These are phyloP conservation scores for Chytriomyces confervae DNA, from an alignment of 192 early-diverging fungal genomes.

Conservation along the genomic window DNA sequence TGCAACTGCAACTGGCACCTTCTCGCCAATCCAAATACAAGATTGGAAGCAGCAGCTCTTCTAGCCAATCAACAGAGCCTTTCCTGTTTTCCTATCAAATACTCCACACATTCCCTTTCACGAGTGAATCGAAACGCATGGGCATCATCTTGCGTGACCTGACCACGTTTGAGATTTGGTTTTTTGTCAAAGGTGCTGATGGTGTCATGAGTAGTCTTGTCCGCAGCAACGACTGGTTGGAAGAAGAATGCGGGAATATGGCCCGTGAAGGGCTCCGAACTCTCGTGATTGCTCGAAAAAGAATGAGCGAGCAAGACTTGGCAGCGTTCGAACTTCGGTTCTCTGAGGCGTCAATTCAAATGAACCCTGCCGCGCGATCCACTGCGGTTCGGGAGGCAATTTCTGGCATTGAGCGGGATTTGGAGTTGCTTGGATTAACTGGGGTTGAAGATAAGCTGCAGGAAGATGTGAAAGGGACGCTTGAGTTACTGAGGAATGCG, in stretches of 20 bases:
- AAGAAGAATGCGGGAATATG: slow-evolving; percentile 98
- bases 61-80: slow-evolving; percentile 15
- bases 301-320: slow-evolving; percentile 69
- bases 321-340: slow-evolving; percentile 35
- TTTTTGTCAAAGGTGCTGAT: slow-evolving; percentile 95
- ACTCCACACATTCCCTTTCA: slow-evolving; percentile 96
- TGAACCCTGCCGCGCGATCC: slow-evolving; percentile 55
- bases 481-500: slow-evolving; percentile 89
- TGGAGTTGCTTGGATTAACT: slow-evolving; percentile 90
- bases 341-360: slow-evolving; percentile 40
- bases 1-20: slow-evolving; percentile 9
- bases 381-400: slow-evolving; percentile 72
- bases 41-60: slow-evolving; percentile 47
- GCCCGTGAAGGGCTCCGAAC: slow-evolving; percentile 94
- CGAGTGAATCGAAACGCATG: slow-evolving; percentile 97
- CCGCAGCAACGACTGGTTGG: slow-evolving; percentile 93
- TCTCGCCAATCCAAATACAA: slow-evolving; percentile 60
- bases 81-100: slow-evolving; percentile 68
- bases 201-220: slow-evolving; percentile 88
- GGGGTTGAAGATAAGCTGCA: slow-evolving; percentile 97
- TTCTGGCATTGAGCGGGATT: slow-evolving; percentile 75
- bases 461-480: slow-evolving; percentile 86
- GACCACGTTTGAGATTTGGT: slow-evolving; percentile 75
- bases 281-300: slow-evolving; percentile 86
- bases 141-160: slow-evolving; percentile 84